These are phyloP conservation scores for Parascedosporium putredinis DNA, from an alignment of 2,329 filamentous ascomycete species.

Conservation along the genomic window DNA sequence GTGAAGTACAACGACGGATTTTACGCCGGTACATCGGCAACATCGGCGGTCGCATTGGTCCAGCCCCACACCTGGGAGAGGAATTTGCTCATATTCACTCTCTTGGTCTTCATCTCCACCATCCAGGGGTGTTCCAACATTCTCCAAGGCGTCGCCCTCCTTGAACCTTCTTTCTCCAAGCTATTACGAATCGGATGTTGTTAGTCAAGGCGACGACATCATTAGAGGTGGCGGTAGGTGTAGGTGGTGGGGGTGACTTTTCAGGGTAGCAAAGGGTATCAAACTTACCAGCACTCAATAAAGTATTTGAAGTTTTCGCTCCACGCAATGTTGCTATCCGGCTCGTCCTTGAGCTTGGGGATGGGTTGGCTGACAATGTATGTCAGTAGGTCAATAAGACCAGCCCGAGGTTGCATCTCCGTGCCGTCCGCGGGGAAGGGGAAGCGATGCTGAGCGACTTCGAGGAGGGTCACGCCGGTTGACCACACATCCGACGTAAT, in stretches of 20 bases:
- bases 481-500: conserved; percentile 99
- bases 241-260: conserved; percentile 22
- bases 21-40: not conserved
- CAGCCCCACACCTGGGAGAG: conserved; percentile 94
- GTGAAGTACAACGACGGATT: too few relatives aligned
- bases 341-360: conserved; percentile 91
- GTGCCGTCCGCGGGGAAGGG: conserved; percentile 95
- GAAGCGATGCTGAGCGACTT: conserved; percentile 98
- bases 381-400: conserved; percentile 87
- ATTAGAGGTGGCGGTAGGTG: conserved; percentile 10
- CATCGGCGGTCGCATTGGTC: conserved; percentile 46
- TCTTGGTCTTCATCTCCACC: conserved; percentile 88
- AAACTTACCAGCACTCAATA: conserved; percentile 91
- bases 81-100: conserved; percentile 95
- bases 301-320: conserved; percentile 98
- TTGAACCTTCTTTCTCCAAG: conserved; percentile 81
- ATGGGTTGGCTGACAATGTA: conserved; percentile 96
- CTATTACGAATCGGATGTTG: conserved; percentile 36
- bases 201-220: conserved; percentile 7
- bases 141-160: conserved; percentile 89
- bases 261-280: not conserved
- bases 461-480: conserved; percentile 88
- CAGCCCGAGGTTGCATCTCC: conserved; percentile 86
- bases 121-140: conserved; percentile 99
- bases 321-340: conserved; percentile 81